Conservation (phyloP, 805 yeast genomes). For the Wickerhamomyces queroliae region DNA sequence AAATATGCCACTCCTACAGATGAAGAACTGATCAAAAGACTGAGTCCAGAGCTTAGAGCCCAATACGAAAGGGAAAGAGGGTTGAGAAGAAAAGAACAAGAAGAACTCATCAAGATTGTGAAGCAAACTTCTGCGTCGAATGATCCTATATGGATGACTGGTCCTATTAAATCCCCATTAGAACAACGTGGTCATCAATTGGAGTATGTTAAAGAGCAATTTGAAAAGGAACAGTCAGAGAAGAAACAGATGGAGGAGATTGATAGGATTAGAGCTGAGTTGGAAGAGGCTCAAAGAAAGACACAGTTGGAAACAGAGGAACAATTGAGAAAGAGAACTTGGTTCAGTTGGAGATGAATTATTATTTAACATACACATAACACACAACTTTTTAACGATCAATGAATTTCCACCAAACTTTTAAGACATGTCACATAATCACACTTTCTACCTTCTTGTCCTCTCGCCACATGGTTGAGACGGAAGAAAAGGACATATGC, state of each 20-base stretch:
- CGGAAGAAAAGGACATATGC: too few species aligned
- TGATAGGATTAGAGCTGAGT: conserved; percentile 32
- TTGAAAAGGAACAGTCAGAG: conserved; percentile 42
- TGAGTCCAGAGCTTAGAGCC: conserved; percentile 80
- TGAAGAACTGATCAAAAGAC: conserved; percentile 63
- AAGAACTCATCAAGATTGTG: conserved; percentile 62
- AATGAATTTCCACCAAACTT: too few species aligned
- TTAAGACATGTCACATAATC: too few species aligned
- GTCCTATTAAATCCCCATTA: conserved; percentile 64
- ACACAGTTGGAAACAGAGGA: conserved; percentile 26
- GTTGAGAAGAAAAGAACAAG: conserved; percentile 62
- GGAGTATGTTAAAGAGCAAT: conserved; percentile 36
- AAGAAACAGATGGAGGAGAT: conserved; percentile 36
- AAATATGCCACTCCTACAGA: conserved; percentile 82
- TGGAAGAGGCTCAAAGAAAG: conserved; percentile 26
- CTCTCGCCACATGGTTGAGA: too few species aligned
- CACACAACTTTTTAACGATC: background rate
- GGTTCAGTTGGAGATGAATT: conserved; percentile 26
- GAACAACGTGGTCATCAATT: conserved; percentile 30
- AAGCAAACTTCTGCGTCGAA: conserved; percentile 56
- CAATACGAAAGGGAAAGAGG: conserved; percentile 64
- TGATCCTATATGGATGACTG: conserved; percentile 83
- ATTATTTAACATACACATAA: background rate
- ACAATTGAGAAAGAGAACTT: conserved; percentile 22
- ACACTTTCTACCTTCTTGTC: too few species aligned